These are phyloP conservation scores for Lactarius hatsudake DNA, from an alignment of 768 basidiomycete genomes.

Conservation along the genomic window DNA sequence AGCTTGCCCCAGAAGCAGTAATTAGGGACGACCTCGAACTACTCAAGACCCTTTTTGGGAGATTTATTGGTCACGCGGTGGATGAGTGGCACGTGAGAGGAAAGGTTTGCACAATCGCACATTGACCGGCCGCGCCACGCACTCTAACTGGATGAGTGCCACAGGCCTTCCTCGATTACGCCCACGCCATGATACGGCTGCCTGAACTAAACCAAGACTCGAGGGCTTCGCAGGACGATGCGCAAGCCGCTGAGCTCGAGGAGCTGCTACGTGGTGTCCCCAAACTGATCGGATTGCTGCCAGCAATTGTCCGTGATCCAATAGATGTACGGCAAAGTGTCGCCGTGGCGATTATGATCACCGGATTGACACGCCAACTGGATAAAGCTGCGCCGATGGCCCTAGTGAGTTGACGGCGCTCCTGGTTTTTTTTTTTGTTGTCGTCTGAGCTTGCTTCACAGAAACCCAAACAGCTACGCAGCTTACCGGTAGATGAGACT, in stretches of 20 bases:
- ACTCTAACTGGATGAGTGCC: neutral
- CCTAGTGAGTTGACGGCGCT: conserved; percentile 46
- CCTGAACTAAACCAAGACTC: conserved; percentile 46
- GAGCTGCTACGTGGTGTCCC: conserved; percentile 58
- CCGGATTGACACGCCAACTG: conserved; percentile 54
- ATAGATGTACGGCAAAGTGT: conserved; percentile 64
- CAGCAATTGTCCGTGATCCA: conserved; percentile 60
- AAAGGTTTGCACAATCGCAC: conserved; percentile 45
- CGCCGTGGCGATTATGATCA: conserved; percentile 71
- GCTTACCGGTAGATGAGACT: conserved; percentile 18
- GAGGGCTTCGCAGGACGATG: conserved; percentile 30
- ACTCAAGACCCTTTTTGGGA: conserved; percentile 63
- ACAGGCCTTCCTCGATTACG: conserved; percentile 73
- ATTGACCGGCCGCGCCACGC: neutral
- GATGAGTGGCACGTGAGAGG: conserved; percentile 82
- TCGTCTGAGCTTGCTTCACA: conserved; percentile 4
- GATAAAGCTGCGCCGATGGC: conserved; percentile 59
- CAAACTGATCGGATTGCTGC: conserved; percentile 62
- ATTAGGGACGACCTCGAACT: conserved; percentile 56
- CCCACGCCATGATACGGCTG: conserved; percentile 56
- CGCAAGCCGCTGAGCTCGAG: conserved; percentile 58
- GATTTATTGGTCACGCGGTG: conserved; percentile 57
- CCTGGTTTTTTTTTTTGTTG: neutral
- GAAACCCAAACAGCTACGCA: conserved; percentile 21
- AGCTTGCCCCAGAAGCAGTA: conserved; percentile 86